Conservation (phyloP, 306 rosid species). For the Benincasa hispida region DNA sequence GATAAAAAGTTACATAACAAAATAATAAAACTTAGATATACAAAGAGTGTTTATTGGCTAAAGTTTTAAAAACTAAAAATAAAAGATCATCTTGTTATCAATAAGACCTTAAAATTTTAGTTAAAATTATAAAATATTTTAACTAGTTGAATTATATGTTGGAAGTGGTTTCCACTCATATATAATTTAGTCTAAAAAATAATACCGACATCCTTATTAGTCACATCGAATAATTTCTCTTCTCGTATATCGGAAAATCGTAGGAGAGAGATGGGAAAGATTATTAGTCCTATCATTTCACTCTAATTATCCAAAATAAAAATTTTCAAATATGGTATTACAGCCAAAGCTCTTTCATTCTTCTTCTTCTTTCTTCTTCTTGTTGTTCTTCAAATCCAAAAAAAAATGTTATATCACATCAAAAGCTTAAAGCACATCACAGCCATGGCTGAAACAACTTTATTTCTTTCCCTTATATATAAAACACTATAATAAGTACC, state of each 20-base stretch:
- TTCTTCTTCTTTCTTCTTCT: neutral
- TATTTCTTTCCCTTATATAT: neutral
- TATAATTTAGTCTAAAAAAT: too few relatives aligned
- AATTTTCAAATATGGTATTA: slow-evolving; percentile 19
- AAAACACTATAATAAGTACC: slow-evolving; percentile 1
- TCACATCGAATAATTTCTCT: neutral
- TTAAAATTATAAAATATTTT: too few relatives aligned
- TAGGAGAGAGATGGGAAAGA: neutral
- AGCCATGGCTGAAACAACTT: slow-evolving; percentile 16
- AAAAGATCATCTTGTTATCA: too few relatives aligned
- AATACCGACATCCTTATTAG: neutral
- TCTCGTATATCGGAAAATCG: neutral
- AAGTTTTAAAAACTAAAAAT: too few relatives aligned
- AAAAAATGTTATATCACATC: neutral
- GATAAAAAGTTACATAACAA: too few relatives aligned
- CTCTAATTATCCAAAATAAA: neutral
- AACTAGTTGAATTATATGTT: neutral
- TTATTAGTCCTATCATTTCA: slow-evolving; percentile 27
- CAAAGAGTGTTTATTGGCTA: too few relatives aligned
- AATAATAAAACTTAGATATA: too few relatives aligned
- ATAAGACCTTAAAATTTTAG: too few relatives aligned
- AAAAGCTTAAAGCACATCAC: neutral
- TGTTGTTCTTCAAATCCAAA: neutral
- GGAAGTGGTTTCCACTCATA: too few relatives aligned
- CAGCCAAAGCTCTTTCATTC: slow-evolving; percentile 12